These are phyloP conservation scores for Xylariaceae sp. DNA, from an alignment of 2,329 filamentous ascomycete species.

Conservation along the genomic window DNA sequence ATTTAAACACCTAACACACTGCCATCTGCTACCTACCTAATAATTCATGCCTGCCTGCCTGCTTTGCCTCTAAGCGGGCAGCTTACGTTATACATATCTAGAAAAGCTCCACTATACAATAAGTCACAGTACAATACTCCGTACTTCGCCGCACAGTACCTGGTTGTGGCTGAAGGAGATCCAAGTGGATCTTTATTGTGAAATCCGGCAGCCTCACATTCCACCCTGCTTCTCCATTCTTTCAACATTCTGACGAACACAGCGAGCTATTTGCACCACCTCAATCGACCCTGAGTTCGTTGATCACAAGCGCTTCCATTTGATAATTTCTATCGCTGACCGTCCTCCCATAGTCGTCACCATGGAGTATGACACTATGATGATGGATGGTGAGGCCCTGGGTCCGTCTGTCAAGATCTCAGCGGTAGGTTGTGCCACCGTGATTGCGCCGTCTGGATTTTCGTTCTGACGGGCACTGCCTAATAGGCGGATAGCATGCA, in stretches of 20 bases:
- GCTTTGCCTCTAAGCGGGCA: no score
- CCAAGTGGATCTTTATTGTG: background rate
- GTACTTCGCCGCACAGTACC: no score
- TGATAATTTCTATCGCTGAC: background rate
- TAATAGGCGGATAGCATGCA: constrained; percentile 73
- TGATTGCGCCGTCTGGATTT: background rate
- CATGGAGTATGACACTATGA: constrained; percentile 65
- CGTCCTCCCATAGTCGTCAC: background rate
- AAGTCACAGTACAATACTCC: no score
- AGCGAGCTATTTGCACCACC: background rate
- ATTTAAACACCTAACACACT: no score
- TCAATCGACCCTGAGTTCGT: background rate
- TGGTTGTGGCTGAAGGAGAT: no score
- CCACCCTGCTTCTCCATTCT: background rate
- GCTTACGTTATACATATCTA: no score
- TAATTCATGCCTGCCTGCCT: no score
- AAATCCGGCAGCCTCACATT: background rate
- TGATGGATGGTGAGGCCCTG: constrained; percentile 60
- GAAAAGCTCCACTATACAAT: no score
- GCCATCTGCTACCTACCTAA: no score
- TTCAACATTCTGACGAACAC: background rate
- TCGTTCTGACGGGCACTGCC: constrained; percentile 26
- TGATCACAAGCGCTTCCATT: background rate
- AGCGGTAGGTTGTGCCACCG: constrained; percentile 47
- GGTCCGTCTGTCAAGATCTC: constrained; percentile 63